Percentiles rank a stretch among this genome's conserved stretches.
Evolutionary conservation across 169 alveolate species (phyloP).

Genomic region (Babesia microti): DNA sequence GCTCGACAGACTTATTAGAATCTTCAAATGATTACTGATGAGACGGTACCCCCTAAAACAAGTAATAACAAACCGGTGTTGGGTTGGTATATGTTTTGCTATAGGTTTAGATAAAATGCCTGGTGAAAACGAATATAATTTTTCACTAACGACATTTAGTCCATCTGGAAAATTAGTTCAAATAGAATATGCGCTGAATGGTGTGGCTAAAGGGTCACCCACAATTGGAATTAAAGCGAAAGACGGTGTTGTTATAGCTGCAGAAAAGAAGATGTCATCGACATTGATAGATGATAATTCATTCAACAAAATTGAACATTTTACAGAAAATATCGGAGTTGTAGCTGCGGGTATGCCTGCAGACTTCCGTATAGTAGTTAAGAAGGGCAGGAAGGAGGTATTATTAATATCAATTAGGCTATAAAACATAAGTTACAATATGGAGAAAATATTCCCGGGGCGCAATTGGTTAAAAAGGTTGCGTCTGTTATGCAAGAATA

Average conservation of each 20-base stretch:
- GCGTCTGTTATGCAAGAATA: constrained; percentile 94
- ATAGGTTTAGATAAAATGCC: constrained; percentile 43
- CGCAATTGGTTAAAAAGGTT: constrained; percentile 84
- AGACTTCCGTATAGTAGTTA: constrained; percentile 87
- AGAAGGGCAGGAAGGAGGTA: constrained; percentile 71
- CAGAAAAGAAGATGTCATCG: constrained; percentile 82
- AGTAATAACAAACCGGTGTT: background rate
- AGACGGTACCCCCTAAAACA: background rate
- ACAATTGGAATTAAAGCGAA: constrained; percentile 87
- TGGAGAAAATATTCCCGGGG: constrained; percentile 87
- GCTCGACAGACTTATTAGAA: too few species aligned
- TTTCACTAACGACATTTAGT: constrained; percentile 88
- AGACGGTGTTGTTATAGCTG: constrained; percentile 91
- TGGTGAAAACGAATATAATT: constrained; percentile 78
- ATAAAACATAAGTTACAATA: constrained; percentile 77
- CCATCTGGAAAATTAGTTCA: constrained; percentile 93
- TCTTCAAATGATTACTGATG: constrained; percentile 5
- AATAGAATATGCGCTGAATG: constrained; percentile 93
- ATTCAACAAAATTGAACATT: constrained; percentile 80
- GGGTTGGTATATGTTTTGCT: background rate
- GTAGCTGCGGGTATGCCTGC: constrained; percentile 97
- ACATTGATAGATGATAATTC: constrained; percentile 85
- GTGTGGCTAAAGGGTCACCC: constrained; percentile 90
- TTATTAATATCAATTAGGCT: constrained; percentile 44
- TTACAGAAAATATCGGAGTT: constrained; percentile 81